Evolutionary conservation across 129 eudicot genomes (phyloP), one percentile per base, ranked within the genome.

Genomic region (Heracleum sosnowskyi): DNA sequence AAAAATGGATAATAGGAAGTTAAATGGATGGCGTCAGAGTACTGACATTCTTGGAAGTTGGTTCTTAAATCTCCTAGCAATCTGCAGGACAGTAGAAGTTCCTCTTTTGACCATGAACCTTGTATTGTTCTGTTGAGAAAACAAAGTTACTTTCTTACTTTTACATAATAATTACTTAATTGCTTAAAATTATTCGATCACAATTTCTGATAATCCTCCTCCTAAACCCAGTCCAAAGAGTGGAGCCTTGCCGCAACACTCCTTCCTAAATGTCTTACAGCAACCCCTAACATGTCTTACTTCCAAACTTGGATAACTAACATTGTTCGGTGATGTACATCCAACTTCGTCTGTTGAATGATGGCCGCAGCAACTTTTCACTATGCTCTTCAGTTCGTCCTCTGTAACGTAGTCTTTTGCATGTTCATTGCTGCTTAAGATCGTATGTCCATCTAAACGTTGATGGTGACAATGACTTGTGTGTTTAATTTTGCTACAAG

Each of bases 191-290:
- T 82, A 89, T 45, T 90, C 97, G 36, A 86, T 85, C 24, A 88
- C 87, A 36, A 92, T 92, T 69, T 92, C 97, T 49, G 96, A 80
- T 79, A 92, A 85, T 5, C 88, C 87, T 45, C 89, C 89, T 55
- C 49, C 28, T 18, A 82, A 77, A 36, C 36, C 80, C 42, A 71
- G 26, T 49, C 82, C 88, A 60, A 84, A 81, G 69, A 81, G 84
- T 42, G 81, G 84, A 18, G 37, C 62, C 74, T 79, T 78, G 57
- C 79, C 77, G 72, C 97, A 92, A 72, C 97, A 88, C 82, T 85
- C 91, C 90, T 78, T 81, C 49, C 88, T 75, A 40, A 76, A 83
- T 82, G 89, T 89, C 78, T 77, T 81, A 78, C 90, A 88, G 51
- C 92, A 90, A 1, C 81, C 84, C 34, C 86, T 80, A 40, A 62